phyloP scores from a whole-genome alignment of 176 grass and related monocot species.

The Tillandsia leiboldiana region DNA sequence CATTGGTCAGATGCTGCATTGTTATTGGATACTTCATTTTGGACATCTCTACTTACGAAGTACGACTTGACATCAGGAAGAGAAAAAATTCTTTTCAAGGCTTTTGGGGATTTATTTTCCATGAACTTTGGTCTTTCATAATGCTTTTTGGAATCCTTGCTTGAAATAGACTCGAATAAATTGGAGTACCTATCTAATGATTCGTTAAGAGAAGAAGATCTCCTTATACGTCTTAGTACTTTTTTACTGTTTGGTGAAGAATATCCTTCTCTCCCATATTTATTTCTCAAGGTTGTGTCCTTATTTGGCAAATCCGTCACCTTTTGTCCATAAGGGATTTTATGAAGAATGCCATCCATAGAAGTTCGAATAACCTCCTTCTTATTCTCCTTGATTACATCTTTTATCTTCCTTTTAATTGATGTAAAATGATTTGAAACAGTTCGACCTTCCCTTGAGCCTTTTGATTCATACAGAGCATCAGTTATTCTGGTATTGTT shows the following conservation, averaged over 20 bases:
- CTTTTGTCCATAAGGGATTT: slow-evolving; percentile 51
- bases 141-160: slow-evolving; percentile 20
- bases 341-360: slow-evolving; percentile 61
- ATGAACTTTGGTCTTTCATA: slow-evolving; percentile 18
- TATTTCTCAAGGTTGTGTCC: slow-evolving; percentile 10
- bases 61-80: slow-evolving; percentile 43
- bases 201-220: slow-evolving; percentile 56
- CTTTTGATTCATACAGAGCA: slow-evolving; percentile 29
- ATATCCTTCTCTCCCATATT: slow-evolving; percentile 23
- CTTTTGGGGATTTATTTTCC: slow-evolving; percentile 22
- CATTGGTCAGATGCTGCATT: slow-evolving; percentile 17
- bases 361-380: slow-evolving; percentile 46
- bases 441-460: slow-evolving; percentile 23
- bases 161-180: slow-evolving; percentile 42
- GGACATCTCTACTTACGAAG: slow-evolving; percentile 19
- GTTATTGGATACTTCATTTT: slow-evolving; percentile 20
- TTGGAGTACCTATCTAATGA: slow-evolving; percentile 53
- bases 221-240: slow-evolving; percentile 28
- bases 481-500: background rate
- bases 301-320: slow-evolving; percentile 20
- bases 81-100: slow-evolving; percentile 51
- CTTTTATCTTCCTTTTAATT: slow-evolving; percentile 53
- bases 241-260: slow-evolving; percentile 1
- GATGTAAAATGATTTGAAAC: slow-evolving; percentile 40
- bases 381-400: slow-evolving; percentile 40